A percentile compares a stretch with the other conserved stretches of the same genome.
These are phyloP conservation scores for Rossbeevera mucosa DNA, from an alignment of 768 basidiomycete genomes.

Conservation along the genomic window DNA sequence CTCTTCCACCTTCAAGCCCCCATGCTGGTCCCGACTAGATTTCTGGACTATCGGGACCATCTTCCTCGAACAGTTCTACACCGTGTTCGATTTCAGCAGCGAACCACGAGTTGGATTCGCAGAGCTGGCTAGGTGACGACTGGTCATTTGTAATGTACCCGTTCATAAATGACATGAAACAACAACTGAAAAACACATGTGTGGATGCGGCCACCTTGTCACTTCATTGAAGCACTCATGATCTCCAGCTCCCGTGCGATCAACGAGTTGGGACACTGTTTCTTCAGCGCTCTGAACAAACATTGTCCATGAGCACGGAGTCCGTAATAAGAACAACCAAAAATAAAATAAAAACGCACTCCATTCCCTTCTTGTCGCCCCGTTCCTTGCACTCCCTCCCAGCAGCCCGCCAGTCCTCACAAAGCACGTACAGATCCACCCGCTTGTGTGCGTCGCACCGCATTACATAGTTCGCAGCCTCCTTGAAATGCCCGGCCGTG, in stretches of 20 bases:
- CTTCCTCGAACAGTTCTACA: too few species aligned
- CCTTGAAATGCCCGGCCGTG: constrained; percentile 65
- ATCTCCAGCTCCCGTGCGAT: constrained; percentile 75
- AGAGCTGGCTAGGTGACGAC: too few species aligned
- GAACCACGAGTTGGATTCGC: too few species aligned
- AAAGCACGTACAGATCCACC: constrained; percentile 83
- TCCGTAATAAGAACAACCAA: too few species aligned
- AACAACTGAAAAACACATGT: too few species aligned
- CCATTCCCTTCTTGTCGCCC: constrained; percentile 76
- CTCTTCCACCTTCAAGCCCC: too few species aligned
- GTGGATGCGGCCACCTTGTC: too few species aligned
- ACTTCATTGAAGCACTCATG: constrained; percentile 64
- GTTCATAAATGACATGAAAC: too few species aligned
- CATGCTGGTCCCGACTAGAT: too few species aligned
- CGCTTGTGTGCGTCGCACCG: constrained; percentile 81
- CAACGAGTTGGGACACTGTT: constrained; percentile 74
- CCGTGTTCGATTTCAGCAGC: too few species aligned
- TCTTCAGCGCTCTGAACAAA: constrained; percentile 56
- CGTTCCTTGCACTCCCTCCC: constrained; percentile 88
- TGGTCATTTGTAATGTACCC: too few species aligned
- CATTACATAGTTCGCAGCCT: constrained; percentile 73
- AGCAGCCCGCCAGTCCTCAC: constrained; percentile 86
- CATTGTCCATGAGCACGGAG: not conserved
- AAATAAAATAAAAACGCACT: constrained; percentile 57
- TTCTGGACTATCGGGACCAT: too few species aligned